Evolutionary conservation across 345 rosid species (phyloP).

Genomic region (Nephelium lappaceum): DNA sequence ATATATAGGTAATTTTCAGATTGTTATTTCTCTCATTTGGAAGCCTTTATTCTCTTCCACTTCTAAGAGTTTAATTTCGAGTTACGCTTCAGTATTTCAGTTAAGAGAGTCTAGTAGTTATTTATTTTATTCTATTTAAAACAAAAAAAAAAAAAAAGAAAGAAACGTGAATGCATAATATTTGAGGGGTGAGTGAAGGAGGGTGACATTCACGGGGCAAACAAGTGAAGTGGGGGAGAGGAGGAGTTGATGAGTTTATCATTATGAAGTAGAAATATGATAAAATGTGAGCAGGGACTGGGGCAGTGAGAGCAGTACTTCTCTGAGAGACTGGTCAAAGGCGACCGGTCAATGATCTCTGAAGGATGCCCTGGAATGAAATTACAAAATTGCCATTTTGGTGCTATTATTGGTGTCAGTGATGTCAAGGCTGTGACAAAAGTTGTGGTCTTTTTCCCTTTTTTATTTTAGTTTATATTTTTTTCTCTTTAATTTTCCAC

Average conservation of each 20-base stretch:
- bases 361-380: background rate
- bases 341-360: conserved; percentile 54
- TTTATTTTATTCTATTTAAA: too few relatives aligned
- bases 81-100: too few relatives aligned
- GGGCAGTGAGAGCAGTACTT: conserved; percentile 17
- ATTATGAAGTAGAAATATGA: conserved; percentile 33
- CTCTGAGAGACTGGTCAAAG: conserved; percentile 49
- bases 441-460: conserved; percentile 19
- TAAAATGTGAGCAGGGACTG: conserved; percentile 15
- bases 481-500: conserved; percentile 14
- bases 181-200: background rate
- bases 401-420: conserved; percentile 26
- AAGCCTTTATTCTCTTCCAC: too few relatives aligned
- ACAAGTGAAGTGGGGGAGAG: background rate
- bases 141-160: too few relatives aligned
- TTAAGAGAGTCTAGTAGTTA: too few relatives aligned
- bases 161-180: too few relatives aligned
- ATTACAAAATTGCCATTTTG: conserved; percentile 39
- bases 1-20: too few relatives aligned
- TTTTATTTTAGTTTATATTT: conserved; percentile 16
- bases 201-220: background rate
- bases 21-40: too few relatives aligned
- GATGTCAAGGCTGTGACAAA: conserved; percentile 16
- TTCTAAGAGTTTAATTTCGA: too few relatives aligned
- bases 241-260: conserved; percentile 12